phyloP scores from a whole-genome alignment of 2,329 filamentous ascomycete genomes.

The Sodiomyces alkalinus region DNA sequence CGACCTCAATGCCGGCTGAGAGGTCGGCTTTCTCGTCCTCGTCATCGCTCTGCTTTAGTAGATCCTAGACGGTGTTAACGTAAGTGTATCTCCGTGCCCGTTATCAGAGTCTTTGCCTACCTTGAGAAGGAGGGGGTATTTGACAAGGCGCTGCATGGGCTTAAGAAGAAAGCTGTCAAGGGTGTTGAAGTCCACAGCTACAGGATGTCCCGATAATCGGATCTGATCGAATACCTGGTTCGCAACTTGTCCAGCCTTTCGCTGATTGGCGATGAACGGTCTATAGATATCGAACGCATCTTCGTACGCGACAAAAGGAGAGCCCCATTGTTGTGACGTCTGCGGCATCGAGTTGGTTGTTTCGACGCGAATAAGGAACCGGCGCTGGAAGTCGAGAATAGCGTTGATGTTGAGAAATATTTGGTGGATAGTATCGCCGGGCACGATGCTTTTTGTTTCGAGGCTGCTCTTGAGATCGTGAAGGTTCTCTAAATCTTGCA shows the following conservation, averaged over 20 bases:
- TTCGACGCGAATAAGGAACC: conserved; percentile 90
- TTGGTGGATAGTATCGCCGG: conserved; percentile 79
- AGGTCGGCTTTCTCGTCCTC: conserved; percentile 59
- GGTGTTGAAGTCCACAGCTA: conserved; percentile 76
- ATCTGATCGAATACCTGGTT: conserved; percentile 81
- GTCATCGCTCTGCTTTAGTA: conserved; percentile 73
- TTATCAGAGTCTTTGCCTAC: conserved; percentile 33
- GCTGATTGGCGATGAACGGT: conserved; percentile 93
- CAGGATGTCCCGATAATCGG: conserved; percentile 54
- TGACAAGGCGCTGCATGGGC: conserved; percentile 87
- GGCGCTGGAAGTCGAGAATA: conserved; percentile 86
- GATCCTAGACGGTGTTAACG: conserved; percentile 41
- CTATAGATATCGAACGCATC: conserved; percentile 87
- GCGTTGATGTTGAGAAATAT: conserved; percentile 96
- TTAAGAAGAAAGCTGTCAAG: conserved; percentile 89
- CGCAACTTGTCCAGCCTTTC: conserved; percentile 75
- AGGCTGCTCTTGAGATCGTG: conserved; percentile 83
- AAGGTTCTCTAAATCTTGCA: conserved; percentile 88
- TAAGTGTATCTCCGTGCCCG: too few relatives aligned
- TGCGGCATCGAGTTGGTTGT: conserved; percentile 78
- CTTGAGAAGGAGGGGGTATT: conserved; percentile 82
- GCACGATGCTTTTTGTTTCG: conserved; percentile 74
- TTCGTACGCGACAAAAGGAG: conserved; percentile 73
- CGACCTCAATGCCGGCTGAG: conserved; percentile 60
- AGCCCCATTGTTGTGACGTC: conserved; percentile 78